Percentiles rank a stretch among this genome's conserved stretches.
These are phyloP conservation scores for Phytomonas francai DNA, from an alignment of 208 protist genomes.

Conservation along the genomic window DNA sequence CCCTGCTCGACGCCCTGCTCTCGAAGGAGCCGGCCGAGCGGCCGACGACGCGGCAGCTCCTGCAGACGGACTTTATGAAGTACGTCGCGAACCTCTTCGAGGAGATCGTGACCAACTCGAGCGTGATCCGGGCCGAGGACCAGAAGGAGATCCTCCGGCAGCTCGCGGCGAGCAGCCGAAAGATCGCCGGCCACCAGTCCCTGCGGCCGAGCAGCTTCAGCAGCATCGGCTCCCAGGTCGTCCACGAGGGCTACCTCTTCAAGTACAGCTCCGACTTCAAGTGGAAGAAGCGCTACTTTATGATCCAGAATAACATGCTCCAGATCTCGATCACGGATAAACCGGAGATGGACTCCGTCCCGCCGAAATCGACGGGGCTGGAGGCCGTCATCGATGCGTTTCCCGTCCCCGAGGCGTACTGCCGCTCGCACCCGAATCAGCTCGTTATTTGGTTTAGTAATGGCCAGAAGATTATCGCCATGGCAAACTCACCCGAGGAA, in stretches of 20 bases:
- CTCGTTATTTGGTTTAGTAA: constrained; percentile 87
- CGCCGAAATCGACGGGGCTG: constrained; percentile 64
- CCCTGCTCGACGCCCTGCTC: constrained; percentile 59
- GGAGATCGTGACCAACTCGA: constrained; percentile 79
- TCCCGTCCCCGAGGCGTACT: constrained; percentile 80
- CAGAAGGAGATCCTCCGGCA: constrained; percentile 64
- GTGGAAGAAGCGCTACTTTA: constrained; percentile 85
- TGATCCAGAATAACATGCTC: constrained; percentile 55
- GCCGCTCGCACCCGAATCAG: constrained; percentile 75
- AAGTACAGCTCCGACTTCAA: constrained; percentile 83
- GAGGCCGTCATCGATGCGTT: constrained; percentile 78
- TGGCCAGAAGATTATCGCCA: constrained; percentile 83
- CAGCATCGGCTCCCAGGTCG: constrained; percentile 42
- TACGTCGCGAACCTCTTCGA: constrained; percentile 87
- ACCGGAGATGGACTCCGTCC: constrained; percentile 60
- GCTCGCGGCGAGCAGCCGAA: constrained; percentile 36
- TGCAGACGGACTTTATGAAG: constrained; percentile 81
- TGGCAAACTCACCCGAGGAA: constrained; percentile 58
- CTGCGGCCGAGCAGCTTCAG: constrained; percentile 28
- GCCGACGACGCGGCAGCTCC: constrained; percentile 63
- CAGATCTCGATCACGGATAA: constrained; percentile 74
- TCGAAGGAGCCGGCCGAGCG: constrained; percentile 52
- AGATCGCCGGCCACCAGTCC: constrained; percentile 35
- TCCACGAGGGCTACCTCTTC: constrained; percentile 65
- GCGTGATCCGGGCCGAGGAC: constrained; percentile 50